Evolutionary conservation across 208 protist genomes (phyloP), one percentile per base, ranked within the genome.

Genomic region (Porcisia hertigi): DNA sequence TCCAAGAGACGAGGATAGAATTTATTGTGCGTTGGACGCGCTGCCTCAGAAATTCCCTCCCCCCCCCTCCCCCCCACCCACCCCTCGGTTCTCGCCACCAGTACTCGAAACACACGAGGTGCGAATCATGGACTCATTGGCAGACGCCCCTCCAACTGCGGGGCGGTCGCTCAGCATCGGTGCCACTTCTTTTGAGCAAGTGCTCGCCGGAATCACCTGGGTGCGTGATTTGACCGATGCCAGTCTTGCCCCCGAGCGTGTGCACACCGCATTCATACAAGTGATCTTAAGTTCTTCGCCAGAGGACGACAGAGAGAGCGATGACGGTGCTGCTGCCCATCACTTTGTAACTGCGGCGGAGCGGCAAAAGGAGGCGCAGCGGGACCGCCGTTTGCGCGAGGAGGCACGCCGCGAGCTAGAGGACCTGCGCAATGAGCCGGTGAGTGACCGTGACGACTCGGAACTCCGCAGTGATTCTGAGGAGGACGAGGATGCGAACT

Each of bases 191-290:
- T 91, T 94, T 36, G 88, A 94, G 60, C 83, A 91, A 41, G 64
- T 94, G 23, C 82, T 94, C 16, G 79, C 89, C 2, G 81, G 81
- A 0, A 76, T 87, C 0, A 79, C 86, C 73, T 96, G 92, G 90
- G 90, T 93, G 39, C 77, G 57, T 36, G 84, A 67, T 59, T 69
- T 96, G 39, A 93, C 86, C 0, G 92, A 96, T 75, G 88, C 92
- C 52, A 79, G 84, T 12, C 80, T 94, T 18, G 82, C 77, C 39
- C 76, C 90, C 11, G 86, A 92, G 25, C 80, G 83, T 25, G 84
- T 96, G 65, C 88, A 96, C 76, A 80, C 85, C 25, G 89, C 88
- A 25, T 96, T 96, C 58, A 80, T 85, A 23, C 73, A 90, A 30
- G 85, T 93, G 25, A 88, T 96, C 57, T 94, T 97, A 55, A 86